phyloP scores from a whole-genome alignment of 2,329 filamentous ascomycete genomes.

The Thermothelomyces thermophilus region DNA sequence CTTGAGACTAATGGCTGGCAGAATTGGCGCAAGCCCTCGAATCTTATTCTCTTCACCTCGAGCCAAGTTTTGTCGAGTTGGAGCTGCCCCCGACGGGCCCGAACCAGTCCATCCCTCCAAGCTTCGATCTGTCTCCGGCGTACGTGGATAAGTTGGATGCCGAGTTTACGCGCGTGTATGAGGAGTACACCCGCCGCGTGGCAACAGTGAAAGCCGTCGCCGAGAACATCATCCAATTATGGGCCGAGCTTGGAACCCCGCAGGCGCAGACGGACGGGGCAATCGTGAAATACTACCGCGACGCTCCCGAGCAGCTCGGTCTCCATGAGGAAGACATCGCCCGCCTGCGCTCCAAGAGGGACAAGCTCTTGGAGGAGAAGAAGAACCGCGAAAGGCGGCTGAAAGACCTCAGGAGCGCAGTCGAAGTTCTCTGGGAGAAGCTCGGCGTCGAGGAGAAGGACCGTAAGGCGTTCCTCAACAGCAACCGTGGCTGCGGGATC shows the following conservation, averaged over 20 bases:
- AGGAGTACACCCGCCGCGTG: slow-evolving; percentile 86
- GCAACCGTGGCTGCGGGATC: slow-evolving; percentile 84
- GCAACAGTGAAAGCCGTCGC: slow-evolving; percentile 65
- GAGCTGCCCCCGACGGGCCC: slow-evolving; percentile 75
- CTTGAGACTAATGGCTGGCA: slow-evolving; percentile 33
- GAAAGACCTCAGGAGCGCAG: slow-evolving; percentile 65
- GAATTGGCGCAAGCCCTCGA: slow-evolving; percentile 90
- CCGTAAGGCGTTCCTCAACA: slow-evolving; percentile 75
- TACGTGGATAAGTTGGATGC: slow-evolving; percentile 82
- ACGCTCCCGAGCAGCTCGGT: slow-evolving; percentile 88
- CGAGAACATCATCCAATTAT: slow-evolving; percentile 86
- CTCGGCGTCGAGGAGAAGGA: slow-evolving; percentile 77
- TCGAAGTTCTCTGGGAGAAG: slow-evolving; percentile 86
- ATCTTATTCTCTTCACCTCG: slow-evolving; percentile 93
- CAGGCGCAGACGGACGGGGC: slow-evolving; percentile 83
- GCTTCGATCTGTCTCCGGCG: slow-evolving; percentile 83
- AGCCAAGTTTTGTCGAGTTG: slow-evolving; percentile 79
- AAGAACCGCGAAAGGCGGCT: slow-evolving; percentile 39
- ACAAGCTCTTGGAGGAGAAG: slow-evolving; percentile 85
- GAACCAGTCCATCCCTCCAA: slow-evolving; percentile 68
- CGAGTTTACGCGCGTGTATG: slow-evolving; percentile 91
- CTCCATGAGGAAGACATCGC: slow-evolving; percentile 80
- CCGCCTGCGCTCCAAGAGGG: slow-evolving; percentile 64
- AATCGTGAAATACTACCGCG: slow-evolving; percentile 84
- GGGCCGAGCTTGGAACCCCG: slow-evolving; percentile 91